phyloP scores from a whole-genome alignment of 306 rosid species.

The Notholithocarpus densiflorus region DNA sequence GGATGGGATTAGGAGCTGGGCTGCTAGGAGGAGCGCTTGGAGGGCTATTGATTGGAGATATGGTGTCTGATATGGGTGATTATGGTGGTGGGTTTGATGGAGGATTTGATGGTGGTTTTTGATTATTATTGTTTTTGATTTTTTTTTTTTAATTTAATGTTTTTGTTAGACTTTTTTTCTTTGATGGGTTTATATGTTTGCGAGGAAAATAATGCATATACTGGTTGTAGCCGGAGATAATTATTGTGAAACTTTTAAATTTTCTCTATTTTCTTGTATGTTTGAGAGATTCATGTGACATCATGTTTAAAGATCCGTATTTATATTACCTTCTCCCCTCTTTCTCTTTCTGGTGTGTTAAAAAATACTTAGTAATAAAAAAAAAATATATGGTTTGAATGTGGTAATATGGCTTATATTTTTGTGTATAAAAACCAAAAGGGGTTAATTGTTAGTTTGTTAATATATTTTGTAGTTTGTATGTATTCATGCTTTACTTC shows the following conservation, averaged over 20 bases:
- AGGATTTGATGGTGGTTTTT: slow-evolving; percentile 41
- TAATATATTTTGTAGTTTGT: too few species aligned
- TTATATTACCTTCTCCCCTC: too few species aligned
- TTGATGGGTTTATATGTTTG: background rate
- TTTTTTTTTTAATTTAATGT: background rate
- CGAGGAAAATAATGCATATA: background rate
- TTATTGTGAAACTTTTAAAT: background rate
- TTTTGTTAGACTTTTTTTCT: background rate
- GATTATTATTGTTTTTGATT: background rate
- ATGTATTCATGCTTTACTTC: too few species aligned
- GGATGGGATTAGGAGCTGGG: slow-evolving; percentile 83
- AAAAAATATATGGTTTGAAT: too few species aligned
- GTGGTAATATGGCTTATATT: background rate
- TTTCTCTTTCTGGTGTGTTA: too few species aligned
- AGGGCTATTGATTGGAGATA: slow-evolving; percentile 73
- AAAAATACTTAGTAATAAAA: too few species aligned
- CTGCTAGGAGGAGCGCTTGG: slow-evolving; percentile 74
- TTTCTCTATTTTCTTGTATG: background rate
- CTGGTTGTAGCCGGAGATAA: too few species aligned
- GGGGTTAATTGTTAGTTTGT: too few species aligned
- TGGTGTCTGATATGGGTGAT: slow-evolving; percentile 51
- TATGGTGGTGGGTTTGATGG: slow-evolving; percentile 40
- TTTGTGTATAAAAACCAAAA: background rate
- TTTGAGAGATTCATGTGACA: background rate
- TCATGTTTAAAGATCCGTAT: background rate